Conservation (phyloP, 2,329 filamentous ascomycete species). For the Hypoxylon sp. region DNA sequence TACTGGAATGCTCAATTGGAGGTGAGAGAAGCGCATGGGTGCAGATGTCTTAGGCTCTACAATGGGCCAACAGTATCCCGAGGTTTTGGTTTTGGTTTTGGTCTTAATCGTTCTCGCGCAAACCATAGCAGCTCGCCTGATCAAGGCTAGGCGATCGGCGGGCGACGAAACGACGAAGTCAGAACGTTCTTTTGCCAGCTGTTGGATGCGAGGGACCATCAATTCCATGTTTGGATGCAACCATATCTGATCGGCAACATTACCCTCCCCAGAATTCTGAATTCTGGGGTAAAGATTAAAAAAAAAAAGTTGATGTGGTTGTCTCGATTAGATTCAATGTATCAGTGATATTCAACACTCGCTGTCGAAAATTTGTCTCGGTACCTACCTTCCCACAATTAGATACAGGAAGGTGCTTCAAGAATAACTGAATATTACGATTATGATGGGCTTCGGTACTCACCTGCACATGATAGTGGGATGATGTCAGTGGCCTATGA, state of each 20-base stretch:
- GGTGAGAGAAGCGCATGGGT: slow-evolving; percentile 32
- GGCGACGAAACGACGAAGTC: slow-evolving; percentile 16
- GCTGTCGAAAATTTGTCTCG: slow-evolving; percentile 38
- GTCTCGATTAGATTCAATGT: slow-evolving; percentile 13
- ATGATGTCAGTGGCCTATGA: slow-evolving; percentile 44
- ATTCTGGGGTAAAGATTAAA: slow-evolving; percentile 40
- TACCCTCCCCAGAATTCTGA: slow-evolving; percentile 17
- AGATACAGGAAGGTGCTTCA: slow-evolving; percentile 17
- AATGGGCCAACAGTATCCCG: slow-evolving; percentile 37
- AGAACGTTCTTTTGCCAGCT: slow-evolving; percentile 32
- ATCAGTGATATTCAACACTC: slow-evolving; percentile 26
- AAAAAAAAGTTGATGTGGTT: neutral
- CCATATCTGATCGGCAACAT: slow-evolving; percentile 34
- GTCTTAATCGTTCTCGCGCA: slow-evolving; percentile 36
- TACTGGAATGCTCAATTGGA: slow-evolving; percentile 34
- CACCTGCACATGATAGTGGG: slow-evolving; percentile 34
- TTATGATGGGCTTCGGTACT: slow-evolving; percentile 21
- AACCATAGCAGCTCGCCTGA: slow-evolving; percentile 33
- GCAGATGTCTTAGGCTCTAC: slow-evolving; percentile 36
- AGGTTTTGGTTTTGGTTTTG: slow-evolving; percentile 30
- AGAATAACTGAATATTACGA: slow-evolving; percentile 13
- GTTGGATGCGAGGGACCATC: slow-evolving; percentile 21
- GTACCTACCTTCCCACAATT: slow-evolving; percentile 8
- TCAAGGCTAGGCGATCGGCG: slow-evolving; percentile 32
- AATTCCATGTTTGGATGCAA: slow-evolving; percentile 40